Evolutionary conservation across 805 yeast genomes (phyloP), one percentile per base, ranked within the genome.

Genomic region (Myxozyma udenii): DNA sequence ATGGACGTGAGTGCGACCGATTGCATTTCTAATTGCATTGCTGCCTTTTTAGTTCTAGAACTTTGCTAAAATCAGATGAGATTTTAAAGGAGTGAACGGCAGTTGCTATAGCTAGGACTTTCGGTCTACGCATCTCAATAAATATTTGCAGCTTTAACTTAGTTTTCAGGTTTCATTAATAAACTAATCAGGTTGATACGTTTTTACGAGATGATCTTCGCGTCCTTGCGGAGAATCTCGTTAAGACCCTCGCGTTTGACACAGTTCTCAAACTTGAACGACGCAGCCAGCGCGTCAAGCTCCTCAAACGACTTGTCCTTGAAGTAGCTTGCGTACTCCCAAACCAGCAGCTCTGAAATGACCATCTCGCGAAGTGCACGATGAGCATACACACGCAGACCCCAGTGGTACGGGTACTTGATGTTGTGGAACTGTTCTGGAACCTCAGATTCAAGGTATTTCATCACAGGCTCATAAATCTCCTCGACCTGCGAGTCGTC

Each of bases 261-360:
- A 37, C 71, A 64, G 55, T 76, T 76, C 61, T 76, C 79, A 51
- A 77, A 69, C 64, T 75, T 75, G 69, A 75, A 77, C 46, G 71
- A 67, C n/a, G 74, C 77, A 26, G 80, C 80, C 61, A 77, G 65
- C 55, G 74, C 78, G 58, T 77, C 80, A 50, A 77, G 65, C 30
- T 76, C 78, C 30, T 75, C 78, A 47, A 70, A 71, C 3, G 67
- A 57, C 57, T 75, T 69, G 36, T 66, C 76, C 30, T 63, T 70
- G 51, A 73, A 73, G 28, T 69, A 68, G 28, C 73, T 76, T 11
- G 79, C 78, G 55, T 69, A 77, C 55, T 75, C 79, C 51, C 71
- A 71, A 50, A 70, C 71, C 28, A 71, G 65, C 53, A 71, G 72
- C 60, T 76, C 75, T 18, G 74, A 69, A 49, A 77, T 67, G 39